Evolutionary conservation across 345 rosid genomes (phyloP).

Genomic region (Camelina sativa): DNA sequence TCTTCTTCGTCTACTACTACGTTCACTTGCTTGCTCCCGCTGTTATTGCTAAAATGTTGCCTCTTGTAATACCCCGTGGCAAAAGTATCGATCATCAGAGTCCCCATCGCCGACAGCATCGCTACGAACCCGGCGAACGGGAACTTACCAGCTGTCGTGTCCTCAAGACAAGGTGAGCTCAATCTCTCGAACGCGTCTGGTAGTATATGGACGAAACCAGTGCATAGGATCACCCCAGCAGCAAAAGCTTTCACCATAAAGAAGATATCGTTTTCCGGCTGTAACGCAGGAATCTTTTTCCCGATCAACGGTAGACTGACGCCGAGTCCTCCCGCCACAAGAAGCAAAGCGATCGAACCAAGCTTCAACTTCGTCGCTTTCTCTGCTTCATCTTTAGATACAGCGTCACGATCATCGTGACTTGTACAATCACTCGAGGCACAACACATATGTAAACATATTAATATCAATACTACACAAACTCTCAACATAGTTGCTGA

Average conservation of each 20-base stretch:
- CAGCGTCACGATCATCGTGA: constrained; percentile 32
- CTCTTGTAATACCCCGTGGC: constrained; percentile 54
- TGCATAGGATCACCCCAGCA: constrained; percentile 57
- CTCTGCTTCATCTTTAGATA: constrained; percentile 34
- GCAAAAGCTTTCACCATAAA: constrained; percentile 58
- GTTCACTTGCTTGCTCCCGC: constrained; percentile 34
- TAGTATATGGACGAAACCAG: constrained; percentile 53
- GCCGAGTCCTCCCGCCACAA: constrained; percentile 43
- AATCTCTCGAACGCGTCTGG: constrained; percentile 55
- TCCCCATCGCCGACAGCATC: constrained; percentile 52
- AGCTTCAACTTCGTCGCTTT: constrained; percentile 39
- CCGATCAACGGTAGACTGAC: constrained; percentile 47
- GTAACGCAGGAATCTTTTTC: constrained; percentile 43
- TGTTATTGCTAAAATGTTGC: constrained; percentile 43
- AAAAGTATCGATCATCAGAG: constrained; percentile 52
- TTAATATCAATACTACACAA: neutral
- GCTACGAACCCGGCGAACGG: constrained; percentile 57
- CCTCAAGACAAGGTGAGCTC: constrained; percentile 47
- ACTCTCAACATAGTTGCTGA: constrained; percentile 37
- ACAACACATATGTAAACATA: constrained; percentile 42
- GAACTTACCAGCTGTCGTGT: constrained; percentile 46
- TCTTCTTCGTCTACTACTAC: constrained; percentile 50
- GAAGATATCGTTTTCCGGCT: constrained; percentile 48
- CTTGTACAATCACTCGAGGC: constrained; percentile 44
- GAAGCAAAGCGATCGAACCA: constrained; percentile 41